Conservation (phyloP, 2,329 filamentous ascomycete species). For the Ilyonectria mors-panacis region DNA sequence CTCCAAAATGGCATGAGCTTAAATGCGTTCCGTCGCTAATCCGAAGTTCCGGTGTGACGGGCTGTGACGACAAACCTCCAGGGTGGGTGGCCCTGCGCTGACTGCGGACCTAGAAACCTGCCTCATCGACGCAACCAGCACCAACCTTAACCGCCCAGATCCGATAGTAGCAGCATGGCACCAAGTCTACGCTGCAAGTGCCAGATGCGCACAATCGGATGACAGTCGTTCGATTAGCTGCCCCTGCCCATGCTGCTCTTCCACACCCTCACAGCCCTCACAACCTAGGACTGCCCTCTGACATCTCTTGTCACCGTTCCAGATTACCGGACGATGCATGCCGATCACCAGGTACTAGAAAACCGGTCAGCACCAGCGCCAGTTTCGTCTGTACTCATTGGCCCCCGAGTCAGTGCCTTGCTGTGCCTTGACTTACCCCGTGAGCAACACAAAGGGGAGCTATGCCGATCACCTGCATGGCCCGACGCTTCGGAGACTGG, state of each 20-base stretch:
- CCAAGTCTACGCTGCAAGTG: background rate
- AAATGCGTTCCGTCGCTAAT: conserved; percentile 9
- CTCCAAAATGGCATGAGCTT: conserved; percentile 32
- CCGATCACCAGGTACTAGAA: background rate
- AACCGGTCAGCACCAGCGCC: background rate
- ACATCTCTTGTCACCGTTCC: conserved; percentile 4
- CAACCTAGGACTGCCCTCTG: background rate
- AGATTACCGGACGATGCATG: conserved; percentile 7
- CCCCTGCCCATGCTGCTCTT: background rate
- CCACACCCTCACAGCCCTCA: background rate
- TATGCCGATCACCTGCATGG: background rate
- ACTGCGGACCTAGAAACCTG: background rate
- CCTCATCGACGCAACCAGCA: background rate
- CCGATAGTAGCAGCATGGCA: background rate
- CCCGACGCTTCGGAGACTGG: background rate
- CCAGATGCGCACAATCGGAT: conserved; percentile 10
- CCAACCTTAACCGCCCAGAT: conserved; percentile 10
- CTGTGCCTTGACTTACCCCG: background rate
- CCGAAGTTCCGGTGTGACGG: conserved; percentile 28
- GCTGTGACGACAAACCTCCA: background rate
- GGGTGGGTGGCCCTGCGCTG: conserved; percentile 17
- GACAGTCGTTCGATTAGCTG: conserved; percentile 23
- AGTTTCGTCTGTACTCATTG: background rate
- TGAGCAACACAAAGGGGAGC: background rate
- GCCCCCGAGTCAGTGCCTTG: background rate